These are phyloP conservation scores for Viridothelium virens DNA, from an alignment of 495 filamentous ascomycete species.

Conservation along the genomic window DNA sequence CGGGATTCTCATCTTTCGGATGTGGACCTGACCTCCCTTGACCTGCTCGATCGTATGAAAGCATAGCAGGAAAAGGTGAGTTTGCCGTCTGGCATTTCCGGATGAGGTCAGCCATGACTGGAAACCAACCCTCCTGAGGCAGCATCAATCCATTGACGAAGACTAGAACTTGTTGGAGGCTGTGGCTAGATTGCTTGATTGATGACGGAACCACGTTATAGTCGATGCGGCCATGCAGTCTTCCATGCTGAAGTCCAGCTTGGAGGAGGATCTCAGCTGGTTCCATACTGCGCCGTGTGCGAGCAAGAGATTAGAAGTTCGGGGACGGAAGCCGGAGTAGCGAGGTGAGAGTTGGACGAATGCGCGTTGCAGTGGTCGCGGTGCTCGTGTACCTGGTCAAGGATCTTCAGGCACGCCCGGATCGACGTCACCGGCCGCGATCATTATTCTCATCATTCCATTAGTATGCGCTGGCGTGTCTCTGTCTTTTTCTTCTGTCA, in stretches of 20 bases:
- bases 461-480: neutral
- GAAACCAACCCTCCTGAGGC: slow-evolving; percentile 45
- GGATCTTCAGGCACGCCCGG: neutral
- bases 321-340: neutral
- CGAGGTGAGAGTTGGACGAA: too few species aligned
- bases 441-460: too few species aligned
- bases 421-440: slow-evolving; percentile 4
- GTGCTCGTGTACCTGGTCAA: neutral
- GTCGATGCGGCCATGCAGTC: neutral
- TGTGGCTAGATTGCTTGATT: neutral
- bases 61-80: slow-evolving; percentile 39
- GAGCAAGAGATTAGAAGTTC: neutral
- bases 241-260: neutral
- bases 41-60: slow-evolving; percentile 59
- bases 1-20: slow-evolving; percentile 34
- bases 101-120: slow-evolving; percentile 40
- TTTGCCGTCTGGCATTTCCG: slow-evolving; percentile 20
- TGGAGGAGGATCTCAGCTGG: neutral
- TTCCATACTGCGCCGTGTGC: neutral
- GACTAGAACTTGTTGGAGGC: slow-evolving; percentile 39
- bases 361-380: too few species aligned
- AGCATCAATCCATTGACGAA: slow-evolving; percentile 56
- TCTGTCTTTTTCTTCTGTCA: neutral
- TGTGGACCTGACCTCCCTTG: slow-evolving; percentile 52
- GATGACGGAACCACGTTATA: neutral